Base-by-base conservation (phyloP, 1,139 yeast species). In the Diutina catenulata region DNA sequence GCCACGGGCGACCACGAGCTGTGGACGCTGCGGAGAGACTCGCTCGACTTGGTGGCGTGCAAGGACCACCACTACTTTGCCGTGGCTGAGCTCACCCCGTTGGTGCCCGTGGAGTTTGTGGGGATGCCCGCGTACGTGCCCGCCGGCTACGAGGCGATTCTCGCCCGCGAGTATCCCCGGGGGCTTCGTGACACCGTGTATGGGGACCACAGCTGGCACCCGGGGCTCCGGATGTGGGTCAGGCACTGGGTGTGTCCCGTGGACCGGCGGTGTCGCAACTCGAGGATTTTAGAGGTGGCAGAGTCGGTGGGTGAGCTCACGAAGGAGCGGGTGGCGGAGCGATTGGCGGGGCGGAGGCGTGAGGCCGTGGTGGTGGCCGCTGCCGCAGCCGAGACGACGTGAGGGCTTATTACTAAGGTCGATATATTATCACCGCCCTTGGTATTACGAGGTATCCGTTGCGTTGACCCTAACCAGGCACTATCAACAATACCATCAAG, bases 91-190 rank as follows among this genome's bases (percentile, higher is more conserved):
- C 45, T 76, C 15, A 46, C 54, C 2, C 75, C 76, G 1, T 53
- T 75, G 46, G 47, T 51, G 5, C 55, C 60, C 11, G 67, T 78
- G 0, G 45, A 57, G 18, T 75, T 70, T 48, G 82, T 76, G 49
- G 81, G 82, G 5, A 66, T 56, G 2, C 47, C 51, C 23, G 70
- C 74, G 0, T 60, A 55, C 37, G 64, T 75, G 18, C 83, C 84
- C 0, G 47, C 49, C 6, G 43, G 52, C 2, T 63, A 47, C 38
- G 49, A 56, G 18, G 42, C 46, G 3, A 52, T 71, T 0, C 50
- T 76, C 22, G 52, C 54, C 38, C 48, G 76, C 42, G 80, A 71
- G 44, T 71, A 70, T 42, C 46, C 45, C 2, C 53, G 50, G 26
- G 61, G 63, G 6, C 40, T 58, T 5, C 24, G 25, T 9, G 35